Evolutionary conservation across 768 basidiomycete species (phyloP), one percentile per base, ranked within the genome.

Genomic region (Nevesoporus exiguus): DNA sequence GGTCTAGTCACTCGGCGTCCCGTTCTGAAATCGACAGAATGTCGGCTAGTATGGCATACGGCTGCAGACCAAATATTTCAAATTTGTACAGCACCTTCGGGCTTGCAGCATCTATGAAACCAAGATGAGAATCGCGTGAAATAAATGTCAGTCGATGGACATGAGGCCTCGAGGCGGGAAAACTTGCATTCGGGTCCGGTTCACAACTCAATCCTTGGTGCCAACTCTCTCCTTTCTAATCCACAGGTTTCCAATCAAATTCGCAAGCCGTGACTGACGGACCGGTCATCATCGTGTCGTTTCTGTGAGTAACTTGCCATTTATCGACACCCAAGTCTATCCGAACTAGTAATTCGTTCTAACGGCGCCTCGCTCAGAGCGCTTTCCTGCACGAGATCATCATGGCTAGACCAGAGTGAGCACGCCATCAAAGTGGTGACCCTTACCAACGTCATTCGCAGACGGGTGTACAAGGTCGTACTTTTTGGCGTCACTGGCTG

Each of bases 401-500:
- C 14, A 66, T 65, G 57, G 15, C 34, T 21, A 34, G 47, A 30
- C 8, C 31, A 56, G 54, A 56, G 65, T 66, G 49, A 65, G 65
- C 44, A 47, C 19, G 33, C 21, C 21, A 31, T 41, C 21, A n/a
- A 54, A 41, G 29, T 29, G 19, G 14, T 31, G 7, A 40, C 25
- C 15, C 31, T 49, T 24, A 11, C 49, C 41, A 27, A 67, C 51
- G 19, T 43, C 33, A 34, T 44, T 31, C 22, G 21, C 51, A 66
- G 65, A 30, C 63, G 55, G 41, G 41, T 56, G 15, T 63, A 62
- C 58, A 61, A 63, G n/a, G 54, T 71, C 17, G 60, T 55, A 21
- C 24, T 69, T 11, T 61, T 71, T 33, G 68, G 68, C 37, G 60
- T 61, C 51, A 64, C 59, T 13, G 68, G 68, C n/a, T 55, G 60